Base-by-base conservation (phyloP, 768 basidiomycete genomes). In the Clavaria fumosa region DNA sequence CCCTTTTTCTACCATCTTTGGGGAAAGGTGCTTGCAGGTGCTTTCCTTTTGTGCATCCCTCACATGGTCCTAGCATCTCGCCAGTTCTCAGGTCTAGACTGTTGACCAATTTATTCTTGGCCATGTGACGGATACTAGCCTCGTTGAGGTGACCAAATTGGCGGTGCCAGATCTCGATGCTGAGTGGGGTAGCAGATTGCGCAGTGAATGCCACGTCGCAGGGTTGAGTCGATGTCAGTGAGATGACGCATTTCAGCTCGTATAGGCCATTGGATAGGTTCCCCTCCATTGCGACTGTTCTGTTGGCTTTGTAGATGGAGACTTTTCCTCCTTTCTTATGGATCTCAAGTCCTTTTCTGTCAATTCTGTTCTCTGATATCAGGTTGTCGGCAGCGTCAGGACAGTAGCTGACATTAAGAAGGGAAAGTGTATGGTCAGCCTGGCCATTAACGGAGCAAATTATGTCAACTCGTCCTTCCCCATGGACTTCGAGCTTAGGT, bases 21-120 rank as follows among this genome's bases (percentile, higher is more conserved):
- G 39, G 39, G 34, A 41, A 41, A 7, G 39, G 22, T 12, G 35
- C 19, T 26, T 17, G 7, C 12, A 34, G 6, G n/a, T 38, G 35
- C 36, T 41, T 38, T 10, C 39, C 39, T 37, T 41, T 24, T 1
- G 39, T 20, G 34, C 39, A 41, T 21, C 39, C 39, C 7, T 41
- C 22, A 14, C 39, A 41, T 6, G 39, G 39, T 5, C 34, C 34
- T 12, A 35, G 34, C 23, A 22, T 5, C 7, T 14, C 34, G 23
- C 18, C 7, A 7, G 7, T 18, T 35, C 23, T 35, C 19, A 35
- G 20, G n/a, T 21, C 23, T 10, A 35, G 34, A 15, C 34, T 22
- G 15, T 10, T 35, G 14, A 35, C 34, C 18, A 35, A 20, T 18
- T 17, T 7, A 14, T 35, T 5, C n/a, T 21, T 5, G 14, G n/a